Percentiles rank a stretch among this genome's conserved stretches.
phyloP scores from a whole-genome alignment of 306 rosid species.

The Acmispon strigosus region DNA sequence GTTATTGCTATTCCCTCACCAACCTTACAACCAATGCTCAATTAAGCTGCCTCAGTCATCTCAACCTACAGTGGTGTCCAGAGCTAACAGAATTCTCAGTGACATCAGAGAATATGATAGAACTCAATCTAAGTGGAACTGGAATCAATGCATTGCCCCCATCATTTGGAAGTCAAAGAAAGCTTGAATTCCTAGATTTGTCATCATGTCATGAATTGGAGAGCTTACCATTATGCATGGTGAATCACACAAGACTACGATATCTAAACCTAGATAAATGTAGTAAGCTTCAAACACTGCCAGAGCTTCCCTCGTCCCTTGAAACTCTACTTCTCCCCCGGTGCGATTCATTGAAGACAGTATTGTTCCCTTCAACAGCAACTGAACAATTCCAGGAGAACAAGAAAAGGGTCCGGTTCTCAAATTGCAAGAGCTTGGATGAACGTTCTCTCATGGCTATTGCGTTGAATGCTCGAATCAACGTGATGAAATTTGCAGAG shows the following conservation, averaged over 20 bases:
- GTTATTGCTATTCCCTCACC: neutral
- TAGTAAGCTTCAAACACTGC: neutral
- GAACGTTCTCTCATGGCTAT: neutral
- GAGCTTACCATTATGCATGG: neutral
- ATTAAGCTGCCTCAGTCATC: neutral
- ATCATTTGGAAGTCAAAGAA: neutral
- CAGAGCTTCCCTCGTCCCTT: neutral
- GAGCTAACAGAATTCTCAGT: neutral
- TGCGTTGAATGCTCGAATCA: conserved; percentile 1
- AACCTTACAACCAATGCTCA: neutral
- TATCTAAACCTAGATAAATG: neutral
- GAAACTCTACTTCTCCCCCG: neutral
- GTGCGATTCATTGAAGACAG: neutral
- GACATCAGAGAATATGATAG: neutral
- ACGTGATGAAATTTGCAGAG: neutral
- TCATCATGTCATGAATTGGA: neutral
- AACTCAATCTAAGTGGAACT: neutral
- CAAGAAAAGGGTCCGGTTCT: neutral
- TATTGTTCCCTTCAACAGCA: neutral
- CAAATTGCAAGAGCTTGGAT: neutral
- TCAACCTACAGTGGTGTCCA: neutral
- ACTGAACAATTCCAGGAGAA: neutral
- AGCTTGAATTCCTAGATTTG: neutral
- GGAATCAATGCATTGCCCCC: neutral
- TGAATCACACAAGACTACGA: neutral